A percentile compares a stretch with the other conserved stretches of the same genome.
phyloP scores from a whole-genome alignment of 352 stramenopile species.

The Globisporangium barbulae region DNA sequence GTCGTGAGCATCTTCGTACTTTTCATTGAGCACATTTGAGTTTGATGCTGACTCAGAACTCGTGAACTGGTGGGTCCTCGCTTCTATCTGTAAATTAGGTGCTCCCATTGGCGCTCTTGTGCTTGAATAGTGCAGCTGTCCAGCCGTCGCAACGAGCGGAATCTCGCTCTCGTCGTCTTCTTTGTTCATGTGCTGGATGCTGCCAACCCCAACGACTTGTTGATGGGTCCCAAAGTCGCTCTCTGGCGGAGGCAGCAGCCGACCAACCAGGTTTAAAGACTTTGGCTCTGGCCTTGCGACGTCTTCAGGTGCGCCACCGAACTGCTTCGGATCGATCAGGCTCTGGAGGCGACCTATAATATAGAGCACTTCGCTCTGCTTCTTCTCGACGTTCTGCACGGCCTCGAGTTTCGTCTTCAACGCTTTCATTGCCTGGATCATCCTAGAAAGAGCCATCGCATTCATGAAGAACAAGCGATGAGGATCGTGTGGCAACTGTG shows the following conservation, averaged over 20 bases:
- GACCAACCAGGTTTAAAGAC: neutral
- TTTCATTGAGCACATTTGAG: neutral
- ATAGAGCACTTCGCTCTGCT: neutral
- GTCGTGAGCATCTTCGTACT: neutral
- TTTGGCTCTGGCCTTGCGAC: neutral
- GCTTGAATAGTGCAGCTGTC: neutral
- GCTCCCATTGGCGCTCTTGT: neutral
- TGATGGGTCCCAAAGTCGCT: conserved; percentile 3
- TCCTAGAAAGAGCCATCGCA: conserved; percentile 2
- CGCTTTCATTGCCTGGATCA: conserved; percentile 10
- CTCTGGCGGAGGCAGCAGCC: conserved; percentile 10
- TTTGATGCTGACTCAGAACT: neutral
- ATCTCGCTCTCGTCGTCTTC: conserved; percentile 15
- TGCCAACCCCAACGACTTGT: neutral
- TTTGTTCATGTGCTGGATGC: neutral
- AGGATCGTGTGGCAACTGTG: neutral
- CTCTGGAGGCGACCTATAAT: conserved; percentile 6
- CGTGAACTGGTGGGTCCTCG: neutral
- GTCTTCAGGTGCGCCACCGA: neutral
- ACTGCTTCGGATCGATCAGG: neutral
- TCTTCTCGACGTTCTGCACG: neutral
- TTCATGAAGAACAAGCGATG: neutral
- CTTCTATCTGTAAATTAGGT: neutral
- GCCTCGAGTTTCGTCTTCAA: conserved; percentile 7
- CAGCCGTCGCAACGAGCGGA: conserved; percentile 2